Percentiles rank a stretch among this genome's conserved stretches.
These are phyloP conservation scores for Arabis hirsuta DNA, from an alignment of 345 rosid genomes.

Conservation along the genomic window DNA sequence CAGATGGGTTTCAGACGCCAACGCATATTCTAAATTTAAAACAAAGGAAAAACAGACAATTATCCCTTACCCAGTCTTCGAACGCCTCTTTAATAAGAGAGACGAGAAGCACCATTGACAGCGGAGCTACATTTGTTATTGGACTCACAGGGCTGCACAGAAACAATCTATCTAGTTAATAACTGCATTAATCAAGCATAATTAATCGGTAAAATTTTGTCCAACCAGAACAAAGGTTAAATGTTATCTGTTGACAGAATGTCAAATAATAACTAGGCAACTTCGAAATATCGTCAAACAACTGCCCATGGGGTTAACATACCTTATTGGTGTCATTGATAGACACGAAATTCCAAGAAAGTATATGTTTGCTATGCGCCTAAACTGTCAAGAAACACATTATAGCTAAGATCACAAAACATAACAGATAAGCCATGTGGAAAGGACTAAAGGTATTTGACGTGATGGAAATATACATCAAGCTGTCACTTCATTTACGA, in stretches of 20 bases:
- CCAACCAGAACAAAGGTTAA: constrained; percentile 6
- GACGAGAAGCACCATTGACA: constrained; percentile 91
- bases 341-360: constrained; percentile 92
- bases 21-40: constrained; percentile 8
- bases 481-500: neutral
- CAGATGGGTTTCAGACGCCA: constrained; percentile 21
- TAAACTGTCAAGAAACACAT: constrained; percentile 79
- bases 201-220: neutral
- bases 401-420: constrained; percentile 32
- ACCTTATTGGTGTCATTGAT: constrained; percentile 98
- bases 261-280: constrained; percentile 9
- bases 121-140: constrained; percentile 87
- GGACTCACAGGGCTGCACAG: constrained; percentile 96
- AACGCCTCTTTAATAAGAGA: constrained; percentile 98
- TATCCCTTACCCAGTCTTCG: constrained; percentile 89
- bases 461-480: neutral
- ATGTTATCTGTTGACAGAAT: neutral
- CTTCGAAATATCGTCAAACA: constrained; percentile 1
- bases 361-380: constrained; percentile 98
- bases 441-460: neutral
- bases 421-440: neutral
- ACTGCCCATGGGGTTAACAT: constrained; percentile 18
- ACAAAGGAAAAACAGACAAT: constrained; percentile 19
- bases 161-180: constrained; percentile 30
- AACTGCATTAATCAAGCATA: neutral